Conservation (phyloP, 1,139 yeast species). For the Pichia sp. region DNA sequence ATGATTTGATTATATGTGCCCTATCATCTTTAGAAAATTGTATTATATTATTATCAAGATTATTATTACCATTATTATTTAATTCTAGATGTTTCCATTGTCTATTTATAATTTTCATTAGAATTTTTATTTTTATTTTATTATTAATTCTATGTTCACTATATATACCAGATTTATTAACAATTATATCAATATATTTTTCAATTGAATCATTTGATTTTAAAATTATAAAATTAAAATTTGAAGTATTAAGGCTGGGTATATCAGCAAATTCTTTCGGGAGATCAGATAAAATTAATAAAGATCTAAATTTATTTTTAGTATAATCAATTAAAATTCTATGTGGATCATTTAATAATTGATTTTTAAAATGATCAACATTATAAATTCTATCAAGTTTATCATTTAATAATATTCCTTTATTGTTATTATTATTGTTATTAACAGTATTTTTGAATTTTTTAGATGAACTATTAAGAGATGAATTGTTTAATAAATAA, state of each 20-base stretch:
- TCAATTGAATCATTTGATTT: conserved; percentile 39
- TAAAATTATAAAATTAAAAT: conserved; percentile 41
- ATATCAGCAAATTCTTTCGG: conserved; percentile 33
- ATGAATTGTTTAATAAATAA: conserved; percentile 5
- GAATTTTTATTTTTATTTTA: conserved; percentile 33
- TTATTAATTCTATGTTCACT: conserved; percentile 42
- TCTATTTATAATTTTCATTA: conserved; percentile 28
- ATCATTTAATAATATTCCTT: conserved; percentile 23
- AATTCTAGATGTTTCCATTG: conserved; percentile 21
- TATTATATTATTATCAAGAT: neutral
- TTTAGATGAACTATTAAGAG: neutral
- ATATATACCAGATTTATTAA: conserved; percentile 42
- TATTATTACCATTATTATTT: neutral
- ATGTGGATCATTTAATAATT: conserved; percentile 46
- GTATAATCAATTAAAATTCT: conserved; percentile 57
- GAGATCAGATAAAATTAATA: conserved; percentile 44
- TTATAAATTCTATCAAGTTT: conserved; percentile 52
- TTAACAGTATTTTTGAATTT: neutral
- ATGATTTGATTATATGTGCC: conserved; percentile 40
- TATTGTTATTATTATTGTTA: neutral
- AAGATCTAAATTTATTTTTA: conserved; percentile 57
- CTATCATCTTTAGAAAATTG: conserved; percentile 36
- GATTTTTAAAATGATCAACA: conserved; percentile 36
- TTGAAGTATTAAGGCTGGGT: conserved; percentile 29
- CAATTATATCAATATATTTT: conserved; percentile 37